Evolutionary conservation across 345 rosid genomes (phyloP).

Genomic region (Populus simonii): DNA sequence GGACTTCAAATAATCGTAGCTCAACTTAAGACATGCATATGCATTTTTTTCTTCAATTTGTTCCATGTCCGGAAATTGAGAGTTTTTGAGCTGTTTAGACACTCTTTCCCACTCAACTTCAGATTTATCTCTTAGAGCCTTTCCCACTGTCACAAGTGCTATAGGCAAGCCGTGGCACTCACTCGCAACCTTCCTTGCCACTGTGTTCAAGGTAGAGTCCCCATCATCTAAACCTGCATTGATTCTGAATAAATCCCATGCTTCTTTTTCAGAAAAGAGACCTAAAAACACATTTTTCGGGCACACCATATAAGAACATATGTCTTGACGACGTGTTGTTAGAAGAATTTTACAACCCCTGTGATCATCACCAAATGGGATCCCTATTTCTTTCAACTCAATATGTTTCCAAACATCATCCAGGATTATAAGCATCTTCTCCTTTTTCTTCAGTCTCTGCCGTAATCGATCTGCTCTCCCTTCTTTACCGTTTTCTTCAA

Average conservation of each 20-base stretch:
- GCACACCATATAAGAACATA: background rate
- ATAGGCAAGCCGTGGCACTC: conserved; percentile 14
- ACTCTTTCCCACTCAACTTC: too few relatives aligned
- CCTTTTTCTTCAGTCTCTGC: background rate
- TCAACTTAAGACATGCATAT: too few relatives aligned
- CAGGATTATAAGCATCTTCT: background rate
- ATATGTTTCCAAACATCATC: conserved; percentile 12
- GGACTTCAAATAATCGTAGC: too few relatives aligned
- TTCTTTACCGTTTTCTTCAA: background rate
- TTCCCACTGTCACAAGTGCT: conserved; percentile 10
- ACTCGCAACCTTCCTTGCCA: background rate
- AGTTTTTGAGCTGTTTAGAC: too few relatives aligned
- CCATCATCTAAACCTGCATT: background rate
- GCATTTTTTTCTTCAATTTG: too few relatives aligned
- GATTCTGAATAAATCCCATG: conserved; percentile 1
- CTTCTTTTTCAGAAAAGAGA: background rate
- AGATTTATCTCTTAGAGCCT: too few relatives aligned
- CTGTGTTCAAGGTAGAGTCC: background rate
- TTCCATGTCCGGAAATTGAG: too few relatives aligned
- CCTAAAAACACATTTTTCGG: background rate
- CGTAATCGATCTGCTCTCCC: background rate
- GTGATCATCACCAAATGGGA: background rate
- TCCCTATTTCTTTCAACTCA: conserved; percentile 5
- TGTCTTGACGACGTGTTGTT: background rate
- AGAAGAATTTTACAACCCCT: conserved; percentile 3